Evolutionary conservation across 257 asterid species (phyloP), one percentile per base, ranked within the genome.

Genomic region (Penstemon eatonii): DNA sequence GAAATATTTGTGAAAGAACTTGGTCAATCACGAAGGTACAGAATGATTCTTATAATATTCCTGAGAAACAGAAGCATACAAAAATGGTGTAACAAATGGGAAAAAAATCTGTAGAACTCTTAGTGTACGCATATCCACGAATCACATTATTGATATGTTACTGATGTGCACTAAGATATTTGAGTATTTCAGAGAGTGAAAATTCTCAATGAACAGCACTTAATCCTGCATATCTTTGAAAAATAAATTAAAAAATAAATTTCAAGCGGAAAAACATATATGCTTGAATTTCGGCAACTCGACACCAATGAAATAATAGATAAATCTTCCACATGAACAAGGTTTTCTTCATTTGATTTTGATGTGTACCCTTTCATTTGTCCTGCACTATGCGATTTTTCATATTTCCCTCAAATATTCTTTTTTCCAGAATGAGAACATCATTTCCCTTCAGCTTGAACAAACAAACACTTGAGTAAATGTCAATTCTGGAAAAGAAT

Each of bases 331-430:
- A 19, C 7, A 37, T 38, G 37, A 3, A 5, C 49, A 43, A 10
- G 63, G 60, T 46, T 45, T 7, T 68, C 55, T 47, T 37, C 19
- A 36, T 58, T 57, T 38, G n/a, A 50, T 7, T 47, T 57, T 47
- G 13, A 49, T 3, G 47, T 57, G 46, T 43, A n/a, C 66, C 45
- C 56, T 38, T 6, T 36, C 57, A 38, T n/a, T 36, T 38, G n/a
- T 40, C 43, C 42, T 42, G 13, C 33, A 44, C 9, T 39, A 25
- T 25, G 42, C 38, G 37, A 2, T 4, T 9, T 42, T 43, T 25
- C 36, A 37, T 7, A 39, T 41, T 38, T 46, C 8, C 51, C 46
- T 12, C 15, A 47, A 15, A n/a, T 47, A 68, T 56, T 36, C 58
- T 10, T 25, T 54, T 67, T 33, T 9, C 36, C 55, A 15, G 11